Evolutionary conservation across 1,284 basidiomycete species (phyloP).

Genomic region (Trametes polyzona): DNA sequence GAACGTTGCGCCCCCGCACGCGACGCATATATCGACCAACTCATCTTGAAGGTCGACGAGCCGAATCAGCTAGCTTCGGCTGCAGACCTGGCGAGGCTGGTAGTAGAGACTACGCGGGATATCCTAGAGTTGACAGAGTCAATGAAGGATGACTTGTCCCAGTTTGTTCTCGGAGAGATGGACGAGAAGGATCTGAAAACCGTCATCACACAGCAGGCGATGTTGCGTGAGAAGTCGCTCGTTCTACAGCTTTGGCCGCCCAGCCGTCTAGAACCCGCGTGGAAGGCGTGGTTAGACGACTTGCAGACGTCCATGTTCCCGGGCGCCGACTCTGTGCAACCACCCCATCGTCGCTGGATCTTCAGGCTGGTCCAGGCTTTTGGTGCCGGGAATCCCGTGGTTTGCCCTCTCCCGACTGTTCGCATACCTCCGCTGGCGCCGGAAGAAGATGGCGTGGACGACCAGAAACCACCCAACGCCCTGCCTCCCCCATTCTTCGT

Average conservation of each 20-base stretch:
- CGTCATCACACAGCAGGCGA: constrained; percentile 56
- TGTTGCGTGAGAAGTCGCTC: constrained; percentile 52
- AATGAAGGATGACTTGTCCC: constrained; percentile 68
- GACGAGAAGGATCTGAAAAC: constrained; percentile 58
- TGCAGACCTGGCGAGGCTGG: constrained; percentile 41
- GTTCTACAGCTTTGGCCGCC: constrained; percentile 55
- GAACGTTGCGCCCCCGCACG: constrained; percentile 68
- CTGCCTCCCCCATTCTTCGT: constrained; percentile 70
- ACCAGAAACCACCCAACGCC: constrained; percentile 34
- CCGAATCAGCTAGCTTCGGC: constrained; percentile 25
- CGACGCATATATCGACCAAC: constrained; percentile 53
- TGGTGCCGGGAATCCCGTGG: constrained; percentile 47
- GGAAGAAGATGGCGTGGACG: constrained; percentile 19
- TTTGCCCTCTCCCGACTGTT: constrained; percentile 44
- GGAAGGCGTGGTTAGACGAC: constrained; percentile 46
- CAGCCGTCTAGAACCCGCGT: constrained; percentile 39
- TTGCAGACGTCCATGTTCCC: constrained; percentile 23
- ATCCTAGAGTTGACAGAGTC: constrained; percentile 54
- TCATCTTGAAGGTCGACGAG: constrained; percentile 46
- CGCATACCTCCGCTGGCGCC: constrained; percentile 13
- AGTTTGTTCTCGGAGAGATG: constrained; percentile 63
- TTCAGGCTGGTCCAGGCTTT: constrained; percentile 52
- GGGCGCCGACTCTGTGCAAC: neutral
- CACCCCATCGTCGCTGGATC: constrained; percentile 42
- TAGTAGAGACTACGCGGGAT: constrained; percentile 49